Base-by-base conservation (phyloP, 352 stramenopile species). In the Pythium graminicola region DNA sequence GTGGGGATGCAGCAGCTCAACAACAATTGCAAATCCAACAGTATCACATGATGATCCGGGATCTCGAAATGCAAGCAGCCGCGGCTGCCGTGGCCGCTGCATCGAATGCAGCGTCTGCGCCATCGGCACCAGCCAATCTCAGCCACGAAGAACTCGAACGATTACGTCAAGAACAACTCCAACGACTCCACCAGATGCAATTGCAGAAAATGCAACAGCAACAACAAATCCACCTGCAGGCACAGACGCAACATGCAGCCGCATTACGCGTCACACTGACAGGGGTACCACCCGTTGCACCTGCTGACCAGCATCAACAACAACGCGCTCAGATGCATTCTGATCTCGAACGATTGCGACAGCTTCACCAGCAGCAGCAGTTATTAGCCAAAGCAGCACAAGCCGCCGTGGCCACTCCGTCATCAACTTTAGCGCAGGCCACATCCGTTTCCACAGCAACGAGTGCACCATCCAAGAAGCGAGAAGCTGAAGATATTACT, bases 101-200 rank as follows among this genome's bases (percentile, higher is more conserved):
- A 8, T 44, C 38, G 17, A 38, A 16, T 38, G 31, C 43, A 1
- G 51, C 29, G 27, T 10, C 51, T 19, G 23, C 42, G 3, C 13
- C 47, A 32, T 4, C 59, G 0, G 52, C 56, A 22, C 10, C 33
- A 3, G 24, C 27, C 0, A 31, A 17, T 0, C 0, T 54, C 5
- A 53, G 35, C 23, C 58, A 65, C 8, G 61, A 81, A 26, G 71
- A 83, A 19, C 53, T 82, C 14, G 65, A 85, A 50, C 69, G 72
- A 1, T 54, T 70, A 6, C 62, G 72, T 16, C 62, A 74, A 29
- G 69, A 81, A 45, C 69, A 75, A 13, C 60, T 86, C 7, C 58
- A 76, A 28, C 70, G 64, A 13, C 54, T 88, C 26, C 77, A 88
- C 48, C 74, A 85, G 26, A 60, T 65, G 24, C 67, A 76, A 39